A percentile compares a stretch with the other conserved stretches of the same genome.
These are phyloP conservation scores for Sechiopsis laciniata DNA, from an alignment of 306 rosid species.

Conservation along the genomic window DNA sequence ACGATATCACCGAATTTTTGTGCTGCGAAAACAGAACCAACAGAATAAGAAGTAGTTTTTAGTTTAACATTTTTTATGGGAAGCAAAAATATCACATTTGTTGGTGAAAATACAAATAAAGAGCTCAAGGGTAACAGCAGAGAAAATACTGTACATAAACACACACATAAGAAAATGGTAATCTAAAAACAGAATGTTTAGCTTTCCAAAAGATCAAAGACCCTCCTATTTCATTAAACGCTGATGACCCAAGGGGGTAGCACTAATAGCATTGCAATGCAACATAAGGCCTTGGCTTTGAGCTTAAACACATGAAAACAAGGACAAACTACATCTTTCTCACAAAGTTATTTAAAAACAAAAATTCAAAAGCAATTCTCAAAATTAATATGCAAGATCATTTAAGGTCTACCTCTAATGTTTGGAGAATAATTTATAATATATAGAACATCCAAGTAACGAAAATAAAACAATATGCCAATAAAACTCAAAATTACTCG, in stretches of 20 bases:
- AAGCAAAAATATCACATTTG: not conserved
- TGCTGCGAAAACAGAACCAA: no score
- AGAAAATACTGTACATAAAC: no score
- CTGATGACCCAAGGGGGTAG: no score
- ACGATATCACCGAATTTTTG: not conserved
- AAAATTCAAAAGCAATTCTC: not conserved
- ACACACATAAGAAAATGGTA: no score
- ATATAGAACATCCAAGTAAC: not conserved
- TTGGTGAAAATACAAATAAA: no score
- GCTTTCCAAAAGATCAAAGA: no score
- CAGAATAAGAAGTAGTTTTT: not conserved
- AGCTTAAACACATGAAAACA: not conserved
- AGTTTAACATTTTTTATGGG: not conserved
- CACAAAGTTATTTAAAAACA: not conserved
- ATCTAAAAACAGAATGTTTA: no score
- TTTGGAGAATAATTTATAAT: not conserved
- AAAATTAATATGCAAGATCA: not conserved
- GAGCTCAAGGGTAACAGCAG: no score
- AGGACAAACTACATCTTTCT: not conserved
- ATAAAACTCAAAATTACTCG: not conserved
- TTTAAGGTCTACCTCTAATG: not conserved
- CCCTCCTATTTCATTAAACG: no score
- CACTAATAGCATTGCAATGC: not conserved
- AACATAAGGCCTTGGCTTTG: not conserved
- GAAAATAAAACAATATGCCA: conserved; percentile 2